phyloP scores from a whole-genome alignment of 83 land plant genomes.

The Diphasiastrum complanatum region DNA sequence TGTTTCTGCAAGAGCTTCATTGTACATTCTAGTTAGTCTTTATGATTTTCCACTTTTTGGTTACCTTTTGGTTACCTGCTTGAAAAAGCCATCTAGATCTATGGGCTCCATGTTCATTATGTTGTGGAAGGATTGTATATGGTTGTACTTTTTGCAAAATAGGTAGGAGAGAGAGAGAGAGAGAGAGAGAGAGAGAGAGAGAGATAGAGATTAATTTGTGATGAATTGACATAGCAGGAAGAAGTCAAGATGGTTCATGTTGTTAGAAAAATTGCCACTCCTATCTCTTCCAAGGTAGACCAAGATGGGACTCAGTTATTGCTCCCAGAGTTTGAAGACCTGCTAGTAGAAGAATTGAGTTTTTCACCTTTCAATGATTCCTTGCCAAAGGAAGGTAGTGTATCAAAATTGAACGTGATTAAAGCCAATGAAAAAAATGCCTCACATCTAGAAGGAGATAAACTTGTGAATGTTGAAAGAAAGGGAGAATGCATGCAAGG shows the following conservation, averaged over 20 bases:
- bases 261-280: slow-evolving; percentile 38
- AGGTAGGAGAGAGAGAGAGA: slow-evolving; percentile 21
- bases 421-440: too few species aligned
- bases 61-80: too few species aligned
- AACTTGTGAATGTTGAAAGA: too few species aligned
- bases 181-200: slow-evolving; percentile 29
- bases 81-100: too few species aligned
- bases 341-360: slow-evolving; percentile 55
- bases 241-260: slow-evolving; percentile 69
- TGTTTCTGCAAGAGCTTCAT: too few species aligned
- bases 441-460: too few species aligned
- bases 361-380: slow-evolving; percentile 38
- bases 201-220: slow-evolving; percentile 24
- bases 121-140: too few species aligned
- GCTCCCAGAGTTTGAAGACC: slow-evolving; percentile 68
- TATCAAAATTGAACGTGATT: slow-evolving; percentile 13
- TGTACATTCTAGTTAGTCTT: too few species aligned
- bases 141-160: too few species aligned
- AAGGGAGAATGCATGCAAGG: too few species aligned
- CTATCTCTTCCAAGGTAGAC: slow-evolving; percentile 18
- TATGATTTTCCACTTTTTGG: too few species aligned
- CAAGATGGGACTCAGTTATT: slow-evolving; percentile 46
- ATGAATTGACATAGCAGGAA: slow-evolving; percentile 24
- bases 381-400: slow-evolving; percentile 17
- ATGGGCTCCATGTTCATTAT: too few species aligned